Percentiles rank a stretch among this genome's conserved stretches.
Conservation (phyloP, 495 filamentous ascomycete species). For the Aspergillus sclerotiicarbonarius region DNA sequence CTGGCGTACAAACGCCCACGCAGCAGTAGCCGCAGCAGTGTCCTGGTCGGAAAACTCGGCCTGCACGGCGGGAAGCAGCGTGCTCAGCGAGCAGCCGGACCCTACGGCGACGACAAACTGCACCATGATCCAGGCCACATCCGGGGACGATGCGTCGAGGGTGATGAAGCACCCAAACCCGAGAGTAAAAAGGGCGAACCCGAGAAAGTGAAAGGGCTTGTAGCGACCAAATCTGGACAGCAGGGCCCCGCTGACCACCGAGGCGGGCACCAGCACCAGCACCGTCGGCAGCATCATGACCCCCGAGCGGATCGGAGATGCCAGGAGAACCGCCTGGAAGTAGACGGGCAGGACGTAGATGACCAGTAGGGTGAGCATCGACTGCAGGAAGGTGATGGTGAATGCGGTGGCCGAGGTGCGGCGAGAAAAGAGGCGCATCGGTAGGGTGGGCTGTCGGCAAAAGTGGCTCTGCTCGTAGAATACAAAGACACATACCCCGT, state of each 20-base stretch:
- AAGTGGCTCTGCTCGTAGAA: no score
- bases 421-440: no score
- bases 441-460: no score
- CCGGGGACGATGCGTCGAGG: background rate
- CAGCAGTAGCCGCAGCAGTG: background rate
- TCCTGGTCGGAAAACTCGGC: background rate
- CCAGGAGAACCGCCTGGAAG: background rate
- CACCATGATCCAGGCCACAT: background rate
- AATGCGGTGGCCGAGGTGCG: conserved; percentile 4
- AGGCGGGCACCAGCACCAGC: background rate
- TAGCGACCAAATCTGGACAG: background rate
- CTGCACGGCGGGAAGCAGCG: background rate
- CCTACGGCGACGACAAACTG: background rate
- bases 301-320: background rate
- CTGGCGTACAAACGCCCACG: background rate
- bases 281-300: background rate
- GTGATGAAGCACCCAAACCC: background rate
- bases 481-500: no score
- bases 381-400: background rate
- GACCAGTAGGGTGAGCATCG: background rate
- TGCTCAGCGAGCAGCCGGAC: background rate
- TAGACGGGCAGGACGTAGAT: background rate
- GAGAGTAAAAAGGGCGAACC: background rate
- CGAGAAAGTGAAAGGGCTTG: background rate
- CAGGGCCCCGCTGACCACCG: background rate